Conservation (phyloP, 805 yeast species). For the Saturnispora ahearnii region DNA sequence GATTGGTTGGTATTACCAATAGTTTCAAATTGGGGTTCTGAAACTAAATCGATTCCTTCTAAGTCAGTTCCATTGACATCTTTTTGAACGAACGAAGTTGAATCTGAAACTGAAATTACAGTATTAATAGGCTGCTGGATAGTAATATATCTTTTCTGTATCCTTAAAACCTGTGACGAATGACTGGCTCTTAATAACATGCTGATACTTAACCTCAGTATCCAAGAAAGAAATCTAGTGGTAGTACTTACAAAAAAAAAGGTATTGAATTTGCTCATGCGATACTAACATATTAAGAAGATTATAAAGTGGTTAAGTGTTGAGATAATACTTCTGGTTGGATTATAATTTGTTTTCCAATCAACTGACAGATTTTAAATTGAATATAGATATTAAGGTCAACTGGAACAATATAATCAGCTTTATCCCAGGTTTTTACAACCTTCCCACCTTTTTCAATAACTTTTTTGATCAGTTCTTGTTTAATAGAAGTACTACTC, state of each 20-base stretch:
- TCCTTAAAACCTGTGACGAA: neutral
- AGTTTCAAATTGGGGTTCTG: slow-evolving; percentile 30
- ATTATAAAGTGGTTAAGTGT: neutral
- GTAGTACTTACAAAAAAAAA: neutral
- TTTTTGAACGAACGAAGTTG: neutral
- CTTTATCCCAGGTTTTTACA: neutral
- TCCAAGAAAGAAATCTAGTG: neutral
- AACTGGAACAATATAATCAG: slow-evolving; percentile 2
- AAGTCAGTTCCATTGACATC: neutral
- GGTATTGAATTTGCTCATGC: neutral
- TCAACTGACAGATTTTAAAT: neutral
- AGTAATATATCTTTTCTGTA: slow-evolving; percentile 12
- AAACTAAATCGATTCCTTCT: neutral
- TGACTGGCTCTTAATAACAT: neutral
- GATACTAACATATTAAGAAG: neutral
- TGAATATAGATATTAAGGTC: neutral
- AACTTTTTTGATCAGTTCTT: neutral
- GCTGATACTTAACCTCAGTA: neutral
- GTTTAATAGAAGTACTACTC: neutral
- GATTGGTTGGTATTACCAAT: slow-evolving; percentile 41
- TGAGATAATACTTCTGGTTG: neutral
- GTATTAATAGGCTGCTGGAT: slow-evolving; percentile 15
- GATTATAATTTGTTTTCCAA: neutral
- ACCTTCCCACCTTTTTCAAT: neutral
- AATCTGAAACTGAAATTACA: slow-evolving; percentile 8